These are phyloP conservation scores for Fusarium sp. DNA, from an alignment of 2,329 filamentous ascomycete species.

Conservation along the genomic window DNA sequence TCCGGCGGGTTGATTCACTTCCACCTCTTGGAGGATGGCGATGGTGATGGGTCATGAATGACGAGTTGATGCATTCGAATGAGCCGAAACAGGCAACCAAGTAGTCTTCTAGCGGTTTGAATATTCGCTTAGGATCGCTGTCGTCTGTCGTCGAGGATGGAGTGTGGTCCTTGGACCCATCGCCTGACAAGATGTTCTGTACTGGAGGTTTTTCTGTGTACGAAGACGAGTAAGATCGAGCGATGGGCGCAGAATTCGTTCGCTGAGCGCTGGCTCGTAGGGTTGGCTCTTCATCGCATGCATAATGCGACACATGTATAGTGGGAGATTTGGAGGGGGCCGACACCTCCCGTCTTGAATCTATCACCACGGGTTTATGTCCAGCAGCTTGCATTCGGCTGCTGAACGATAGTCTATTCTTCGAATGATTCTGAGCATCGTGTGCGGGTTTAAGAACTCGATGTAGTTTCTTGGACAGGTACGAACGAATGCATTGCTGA, in stretches of 20 bases:
- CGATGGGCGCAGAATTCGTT: conserved; percentile 29
- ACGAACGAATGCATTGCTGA: conserved; percentile 49
- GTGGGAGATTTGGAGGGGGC: conserved; percentile 26
- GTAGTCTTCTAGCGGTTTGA: conserved; percentile 83
- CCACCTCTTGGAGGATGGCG: conserved; percentile 47
- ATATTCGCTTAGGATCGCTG: conserved; percentile 69
- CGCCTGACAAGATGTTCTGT: conserved; percentile 27
- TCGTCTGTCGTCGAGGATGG: conserved; percentile 30
- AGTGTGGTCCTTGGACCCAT: conserved; percentile 25
- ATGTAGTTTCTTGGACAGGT: conserved; percentile 44
- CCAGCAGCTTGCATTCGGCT: conserved; percentile 32
- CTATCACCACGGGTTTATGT: conserved; percentile 8
- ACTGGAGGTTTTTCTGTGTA: conserved; percentile 54
- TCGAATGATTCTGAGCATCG: conserved; percentile 19
- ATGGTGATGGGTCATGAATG: conserved; percentile 69
- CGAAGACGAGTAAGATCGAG: conserved; percentile 59
- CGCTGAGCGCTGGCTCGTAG: conserved; percentile 49
- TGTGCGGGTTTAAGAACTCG: conserved; percentile 24
- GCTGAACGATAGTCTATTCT: conserved; percentile 35
- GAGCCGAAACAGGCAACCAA: conserved; percentile 76
- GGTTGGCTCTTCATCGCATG: conserved; percentile 54
- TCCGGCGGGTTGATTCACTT: conserved; percentile 44
- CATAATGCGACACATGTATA: conserved; percentile 40
- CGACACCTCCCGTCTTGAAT: conserved; percentile 8
- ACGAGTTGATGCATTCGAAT: conserved; percentile 79